Percentiles rank a stretch among this genome's conserved stretches.
These are phyloP conservation scores for Hapsidospora chrysogenum DNA, from an alignment of 495 filamentous ascomycete genomes.

Conservation along the genomic window DNA sequence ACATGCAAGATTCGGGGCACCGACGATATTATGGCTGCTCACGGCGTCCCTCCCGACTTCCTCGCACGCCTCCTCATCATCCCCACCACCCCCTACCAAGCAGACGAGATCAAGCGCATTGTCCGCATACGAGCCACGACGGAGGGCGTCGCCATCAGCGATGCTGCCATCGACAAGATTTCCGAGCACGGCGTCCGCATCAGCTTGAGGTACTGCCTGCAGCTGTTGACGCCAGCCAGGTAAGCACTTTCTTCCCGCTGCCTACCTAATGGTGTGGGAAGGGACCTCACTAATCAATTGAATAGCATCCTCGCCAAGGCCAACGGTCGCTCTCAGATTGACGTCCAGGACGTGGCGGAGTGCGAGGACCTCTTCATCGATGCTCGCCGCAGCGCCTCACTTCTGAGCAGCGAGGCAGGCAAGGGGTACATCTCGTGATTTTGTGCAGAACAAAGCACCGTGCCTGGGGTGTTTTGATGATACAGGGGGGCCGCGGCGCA, in stretches of 20 bases:
- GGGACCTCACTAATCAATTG: neutral
- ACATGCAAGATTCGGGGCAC: slow-evolving; percentile 78
- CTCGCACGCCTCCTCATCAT: slow-evolving; percentile 87
- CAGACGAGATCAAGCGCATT: slow-evolving; percentile 79
- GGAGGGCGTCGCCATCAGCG: slow-evolving; percentile 64
- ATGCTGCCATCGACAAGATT: slow-evolving; percentile 71
- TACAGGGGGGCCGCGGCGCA: too few relatives aligned
- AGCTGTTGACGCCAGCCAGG: slow-evolving; percentile 75
- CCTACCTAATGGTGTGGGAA: too few relatives aligned
- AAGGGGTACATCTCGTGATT: slow-evolving; percentile 42
- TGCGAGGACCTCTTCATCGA: slow-evolving; percentile 84
- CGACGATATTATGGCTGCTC: slow-evolving; percentile 66
- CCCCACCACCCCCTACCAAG: slow-evolving; percentile 71
- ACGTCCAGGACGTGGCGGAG: slow-evolving; percentile 70
- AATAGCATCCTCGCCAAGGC: slow-evolving; percentile 37
- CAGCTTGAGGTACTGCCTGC: slow-evolving; percentile 81
- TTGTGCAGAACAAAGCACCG: too few relatives aligned
- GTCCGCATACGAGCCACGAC: slow-evolving; percentile 65
- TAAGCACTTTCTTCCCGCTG: too few relatives aligned
- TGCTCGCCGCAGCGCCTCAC: slow-evolving; percentile 61
- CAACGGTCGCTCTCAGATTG: slow-evolving; percentile 59
- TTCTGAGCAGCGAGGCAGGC: slow-evolving; percentile 47
- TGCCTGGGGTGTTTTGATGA: too few relatives aligned
- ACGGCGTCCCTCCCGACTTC: slow-evolving; percentile 86
- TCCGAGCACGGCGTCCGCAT: slow-evolving; percentile 71